These are phyloP conservation scores for Chaetoceros tenuissimus DNA, from an alignment of 108 stramenopile genomes.

Conservation along the genomic window DNA sequence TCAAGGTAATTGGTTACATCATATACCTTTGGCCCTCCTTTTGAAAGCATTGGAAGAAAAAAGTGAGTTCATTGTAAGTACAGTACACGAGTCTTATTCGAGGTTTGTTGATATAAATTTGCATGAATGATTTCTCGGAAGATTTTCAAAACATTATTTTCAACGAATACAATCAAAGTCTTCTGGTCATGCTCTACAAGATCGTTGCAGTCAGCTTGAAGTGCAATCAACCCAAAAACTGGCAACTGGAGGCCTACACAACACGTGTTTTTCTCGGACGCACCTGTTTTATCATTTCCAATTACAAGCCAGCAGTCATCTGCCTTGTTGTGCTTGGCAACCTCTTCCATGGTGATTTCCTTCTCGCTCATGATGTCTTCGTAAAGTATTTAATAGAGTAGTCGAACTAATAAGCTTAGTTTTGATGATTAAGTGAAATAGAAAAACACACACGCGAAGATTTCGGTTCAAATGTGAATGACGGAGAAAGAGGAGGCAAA, in stretches of 20 bases:
- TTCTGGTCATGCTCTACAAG: background rate
- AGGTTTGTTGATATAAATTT: background rate
- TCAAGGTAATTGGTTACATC: constrained; percentile 95
- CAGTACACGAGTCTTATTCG: background rate
- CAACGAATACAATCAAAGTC: background rate
- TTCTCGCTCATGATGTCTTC: constrained; percentile 29
- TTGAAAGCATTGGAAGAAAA: background rate
- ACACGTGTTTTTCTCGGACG: constrained; percentile 10
- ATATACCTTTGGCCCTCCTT: constrained; percentile 94
- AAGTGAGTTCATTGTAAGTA: background rate
- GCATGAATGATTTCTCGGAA: background rate
- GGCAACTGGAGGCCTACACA: background rate
- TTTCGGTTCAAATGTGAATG: too few relatives aligned
- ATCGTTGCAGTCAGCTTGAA: background rate
- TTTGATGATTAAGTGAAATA: too few relatives aligned
- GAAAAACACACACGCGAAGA: too few relatives aligned
- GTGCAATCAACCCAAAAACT: too few relatives aligned
- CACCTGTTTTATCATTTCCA: constrained; percentile 86
- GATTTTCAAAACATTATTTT: background rate
- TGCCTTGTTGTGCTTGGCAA: constrained; percentile 84
- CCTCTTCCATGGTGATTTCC: constrained; percentile 79
- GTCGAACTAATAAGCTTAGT: too few relatives aligned
- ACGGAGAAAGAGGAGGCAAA: too few relatives aligned
- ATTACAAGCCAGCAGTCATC: constrained; percentile 94
- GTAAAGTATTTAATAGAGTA: too few relatives aligned